A percentile compares a stretch with the other conserved stretches of the same genome.
phyloP scores from a whole-genome alignment of 2,329 filamentous ascomycete genomes.

The Cladosporium sp. region DNA sequence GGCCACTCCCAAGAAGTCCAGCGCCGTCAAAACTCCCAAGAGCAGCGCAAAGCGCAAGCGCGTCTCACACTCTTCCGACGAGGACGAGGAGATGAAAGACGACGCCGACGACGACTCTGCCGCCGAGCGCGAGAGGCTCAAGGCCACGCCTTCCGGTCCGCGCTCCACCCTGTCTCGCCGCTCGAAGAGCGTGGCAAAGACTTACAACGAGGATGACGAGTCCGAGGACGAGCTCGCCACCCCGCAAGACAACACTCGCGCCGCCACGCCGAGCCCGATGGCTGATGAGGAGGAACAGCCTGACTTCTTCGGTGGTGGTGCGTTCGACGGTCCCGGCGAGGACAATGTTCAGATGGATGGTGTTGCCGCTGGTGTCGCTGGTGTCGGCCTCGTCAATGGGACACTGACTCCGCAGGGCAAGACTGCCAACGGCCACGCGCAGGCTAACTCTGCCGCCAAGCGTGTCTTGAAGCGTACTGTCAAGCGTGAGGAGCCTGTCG shows the following conservation, averaged over 20 bases:
- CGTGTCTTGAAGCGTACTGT: constrained; percentile 1
- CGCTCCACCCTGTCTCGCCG: constrained; percentile 24
- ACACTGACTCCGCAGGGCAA: constrained; percentile 3
- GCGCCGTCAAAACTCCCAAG: constrained; percentile 16
- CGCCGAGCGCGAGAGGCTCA: constrained; percentile 22
- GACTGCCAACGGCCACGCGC: background rate
- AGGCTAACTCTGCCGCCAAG: background rate
- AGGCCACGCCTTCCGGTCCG: constrained; percentile 11
- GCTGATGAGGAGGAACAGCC: background rate
- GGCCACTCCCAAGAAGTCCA: constrained; percentile 7
- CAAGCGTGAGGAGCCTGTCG: constrained; percentile 3
- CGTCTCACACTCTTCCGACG: constrained; percentile 22
- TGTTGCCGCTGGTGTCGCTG: background rate
- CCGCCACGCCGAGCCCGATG: background rate
- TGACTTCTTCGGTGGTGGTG: background rate
- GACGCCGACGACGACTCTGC: constrained; percentile 29
- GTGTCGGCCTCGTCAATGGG: background rate
- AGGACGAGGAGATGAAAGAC: constrained; percentile 27
- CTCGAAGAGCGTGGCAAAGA: constrained; percentile 16
- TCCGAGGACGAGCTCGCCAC: background rate
- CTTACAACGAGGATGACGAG: constrained; percentile 19
- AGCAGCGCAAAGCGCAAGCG: constrained; percentile 19
- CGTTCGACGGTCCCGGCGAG: constrained; percentile 12
- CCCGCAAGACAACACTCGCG: background rate
- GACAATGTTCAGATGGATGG: background rate